Percentiles rank a stretch among this genome's conserved stretches.
Evolutionary conservation across 2,329 filamentous ascomycete species (phyloP).

Genomic region (Fusarium brevicatenulatum): DNA sequence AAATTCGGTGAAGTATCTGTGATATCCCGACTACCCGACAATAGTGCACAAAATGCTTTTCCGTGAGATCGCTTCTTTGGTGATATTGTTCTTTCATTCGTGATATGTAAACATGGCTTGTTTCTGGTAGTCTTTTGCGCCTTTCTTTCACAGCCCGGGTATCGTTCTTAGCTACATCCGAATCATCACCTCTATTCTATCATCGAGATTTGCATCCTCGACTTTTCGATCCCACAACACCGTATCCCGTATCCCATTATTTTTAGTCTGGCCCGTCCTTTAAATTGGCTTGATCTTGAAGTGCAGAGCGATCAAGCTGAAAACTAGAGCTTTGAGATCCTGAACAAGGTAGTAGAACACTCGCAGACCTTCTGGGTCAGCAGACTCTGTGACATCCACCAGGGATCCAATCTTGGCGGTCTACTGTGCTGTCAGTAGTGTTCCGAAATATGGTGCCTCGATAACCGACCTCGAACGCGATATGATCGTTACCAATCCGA

Average conservation of each 20-base stretch:
- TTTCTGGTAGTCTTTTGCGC: constrained; percentile 7
- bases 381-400: constrained; percentile 95
- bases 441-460: background rate
- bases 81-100: constrained; percentile 2
- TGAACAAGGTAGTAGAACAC: constrained; percentile 99
- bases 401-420: constrained; percentile 98
- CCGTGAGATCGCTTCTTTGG: background rate
- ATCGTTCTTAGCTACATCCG: constrained; percentile 22
- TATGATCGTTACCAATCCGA: constrained; percentile 91
- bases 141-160: constrained; percentile 28
- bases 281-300: constrained; percentile 93
- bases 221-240: background rate
- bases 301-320: constrained; percentile 94
- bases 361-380: constrained; percentile 92
- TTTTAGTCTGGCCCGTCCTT: background rate
- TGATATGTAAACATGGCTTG: constrained; percentile 4
- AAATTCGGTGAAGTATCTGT: background rate
- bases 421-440: constrained; percentile 57
- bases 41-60: background rate
- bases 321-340: constrained; percentile 95
- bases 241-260: constrained; percentile 1
- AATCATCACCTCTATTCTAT: constrained; percentile 1
- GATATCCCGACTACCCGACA: background rate
- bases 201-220: background rate
- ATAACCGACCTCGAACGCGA: constrained; percentile 87